Evolutionary conservation across 2,329 filamentous ascomycete genomes (phyloP), one percentile per base, ranked within the genome.

Genomic region (Ceratocystis cacaofunesta): DNA sequence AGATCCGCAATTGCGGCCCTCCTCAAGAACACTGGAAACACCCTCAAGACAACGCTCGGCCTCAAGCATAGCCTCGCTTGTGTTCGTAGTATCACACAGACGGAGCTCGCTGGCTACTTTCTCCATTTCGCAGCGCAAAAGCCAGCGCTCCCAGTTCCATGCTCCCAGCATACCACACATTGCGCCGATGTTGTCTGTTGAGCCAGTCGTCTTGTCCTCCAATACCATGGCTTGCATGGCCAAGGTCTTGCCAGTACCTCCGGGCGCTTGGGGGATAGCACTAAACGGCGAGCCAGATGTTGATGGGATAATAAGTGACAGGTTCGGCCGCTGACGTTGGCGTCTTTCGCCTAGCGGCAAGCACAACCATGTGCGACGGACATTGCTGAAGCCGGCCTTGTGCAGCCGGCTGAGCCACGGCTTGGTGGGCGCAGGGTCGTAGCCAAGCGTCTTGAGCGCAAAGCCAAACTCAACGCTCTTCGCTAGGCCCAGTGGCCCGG

Each of bases 111-210:
- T 88, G 72, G 90, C 79, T 3, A 79, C 79, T 74, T 82, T 94
- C 78, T 96, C 92, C 76, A 87, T 83, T 77, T 94, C 89, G 71
- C 92, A 82, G 72, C 90, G 89, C 70, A 96, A 77, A 74, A 97
- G 82, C 94, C 94, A 99, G 74, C 90, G 88, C 81, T 99, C 94
- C 92, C 92, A 99, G 73, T 86, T 86, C 86, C 91, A 94, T 30
- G 88, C 86, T 3, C 90, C 94, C 0, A 92, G 84, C 50, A 97
- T 77, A 22, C 92, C 92, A 12, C 89, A 88, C 69, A 96, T 79
- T 70, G 83, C 85, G 1, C 89, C 89, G 15, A 86, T 83, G 72
- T 85, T 83, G 62, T 85, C 83, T 0, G 88, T 90, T 70, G 82
- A 88, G 6, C 88, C 88, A 69, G 74, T 76, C 28, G 46, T 10